phyloP scores from a whole-genome alignment of 2,329 filamentous ascomycete genomes.

The Sordariomycetes sp. region DNA sequence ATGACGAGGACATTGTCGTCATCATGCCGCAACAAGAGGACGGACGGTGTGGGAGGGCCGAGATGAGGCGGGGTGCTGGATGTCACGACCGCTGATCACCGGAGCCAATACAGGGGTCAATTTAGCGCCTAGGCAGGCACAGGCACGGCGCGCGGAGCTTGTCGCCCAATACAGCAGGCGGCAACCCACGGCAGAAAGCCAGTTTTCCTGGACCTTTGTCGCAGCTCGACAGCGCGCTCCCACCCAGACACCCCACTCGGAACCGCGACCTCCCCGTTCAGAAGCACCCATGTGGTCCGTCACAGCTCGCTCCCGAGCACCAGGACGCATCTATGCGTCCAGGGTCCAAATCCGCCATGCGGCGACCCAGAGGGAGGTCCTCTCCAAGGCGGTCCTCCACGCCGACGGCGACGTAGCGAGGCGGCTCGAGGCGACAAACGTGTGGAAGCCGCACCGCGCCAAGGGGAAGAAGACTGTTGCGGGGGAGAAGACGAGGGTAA shows the following conservation, averaged over 20 bases:
- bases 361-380: background rate
- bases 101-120: no score
- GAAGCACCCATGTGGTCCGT: background rate
- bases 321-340: background rate
- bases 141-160: no score
- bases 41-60: no score
- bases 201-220: background rate
- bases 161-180: background rate
- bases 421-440: slow-evolving; percentile 4
- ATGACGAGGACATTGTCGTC: no score
- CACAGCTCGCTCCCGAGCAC: background rate
- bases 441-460: slow-evolving; percentile 2
- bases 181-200: background rate
- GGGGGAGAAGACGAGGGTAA: slow-evolving; percentile 23
- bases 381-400: background rate
- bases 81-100: no score
- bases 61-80: no score
- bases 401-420: background rate
- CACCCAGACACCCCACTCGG: no score
- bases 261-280: no score
- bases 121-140: no score
- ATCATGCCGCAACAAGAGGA: no score
- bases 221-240: background rate
- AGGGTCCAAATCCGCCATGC: background rate
- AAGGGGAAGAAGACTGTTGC: background rate